These are phyloP conservation scores for Hirschfeldia incana DNA, from an alignment of 345 rosid genomes.

Conservation along the genomic window DNA sequence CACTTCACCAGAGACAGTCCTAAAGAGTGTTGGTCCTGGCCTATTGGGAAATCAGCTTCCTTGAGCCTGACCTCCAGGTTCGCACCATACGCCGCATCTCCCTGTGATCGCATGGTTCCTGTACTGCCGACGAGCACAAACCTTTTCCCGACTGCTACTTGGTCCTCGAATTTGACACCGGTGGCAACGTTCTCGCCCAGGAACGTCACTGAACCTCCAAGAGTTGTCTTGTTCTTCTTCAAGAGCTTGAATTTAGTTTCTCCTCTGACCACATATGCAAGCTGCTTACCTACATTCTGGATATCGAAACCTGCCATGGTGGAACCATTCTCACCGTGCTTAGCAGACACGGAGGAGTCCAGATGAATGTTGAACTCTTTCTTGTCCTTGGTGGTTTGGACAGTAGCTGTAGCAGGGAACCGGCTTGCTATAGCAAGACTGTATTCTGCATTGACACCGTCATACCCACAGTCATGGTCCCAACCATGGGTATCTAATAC, in stretches of 20 bases:
- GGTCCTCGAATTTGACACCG: conserved; percentile 88
- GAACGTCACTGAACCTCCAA: conserved; percentile 77
- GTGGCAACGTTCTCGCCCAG: conserved; percentile 85
- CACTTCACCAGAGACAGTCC: conserved; percentile 91
- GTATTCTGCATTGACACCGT: conserved; percentile 82
- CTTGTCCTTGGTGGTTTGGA: conserved; percentile 95
- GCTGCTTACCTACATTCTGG: conserved; percentile 93
- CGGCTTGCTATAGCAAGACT: conserved; percentile 60
- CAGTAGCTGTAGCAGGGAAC: conserved; percentile 74
- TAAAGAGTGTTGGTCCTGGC: conserved; percentile 84
- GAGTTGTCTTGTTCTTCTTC: conserved; percentile 68
- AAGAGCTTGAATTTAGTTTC: conserved; percentile 83
- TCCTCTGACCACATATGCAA: conserved; percentile 78
- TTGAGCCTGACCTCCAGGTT: conserved; percentile 80
- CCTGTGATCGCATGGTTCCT: conserved; percentile 72
- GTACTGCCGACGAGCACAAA: conserved; percentile 79
- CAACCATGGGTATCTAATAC: conserved; percentile 92
- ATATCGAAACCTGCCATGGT: conserved; percentile 95
- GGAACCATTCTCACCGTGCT: conserved; percentile 83
- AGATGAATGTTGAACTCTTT: conserved; percentile 89
- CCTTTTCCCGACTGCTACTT: conserved; percentile 73
- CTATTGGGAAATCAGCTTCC: conserved; percentile 87
- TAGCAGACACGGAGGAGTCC: conserved; percentile 80
- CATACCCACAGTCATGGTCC: conserved; percentile 99
- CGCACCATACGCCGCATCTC: conserved; percentile 88